Base-by-base conservation (phyloP, 2,329 filamentous ascomycete genomes). In the Nothophoma quercina region DNA sequence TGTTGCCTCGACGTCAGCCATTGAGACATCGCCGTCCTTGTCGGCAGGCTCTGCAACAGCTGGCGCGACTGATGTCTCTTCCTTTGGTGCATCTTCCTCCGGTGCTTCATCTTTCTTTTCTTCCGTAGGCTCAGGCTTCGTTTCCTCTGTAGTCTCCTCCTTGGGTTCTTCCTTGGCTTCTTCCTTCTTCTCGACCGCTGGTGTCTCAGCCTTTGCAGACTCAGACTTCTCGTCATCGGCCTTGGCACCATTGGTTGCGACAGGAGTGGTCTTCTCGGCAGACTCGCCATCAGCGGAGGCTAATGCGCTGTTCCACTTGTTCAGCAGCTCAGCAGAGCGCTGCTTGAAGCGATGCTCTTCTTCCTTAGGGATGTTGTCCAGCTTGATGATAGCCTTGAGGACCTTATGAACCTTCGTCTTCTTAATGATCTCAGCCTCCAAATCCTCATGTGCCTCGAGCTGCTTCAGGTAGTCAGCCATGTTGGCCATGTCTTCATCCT, bases 371-470 rank as follows among this genome's bases (percentile, higher is more conserved):
- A 99, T 96, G 3, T 83, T 83, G 34, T 88, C 84, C 7, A 99
- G 81, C 79, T 96, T 97, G 67, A 97, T 80, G 62, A 99, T 95
- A 4, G 89, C 92, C 79, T 96, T 96, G 51, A 99, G 83, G 9
- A 99, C 93, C 79, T 99, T 99, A 85, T 98, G 93, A 76, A 99
- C 97, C 83, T 98, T 99, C 57, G 95, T 99, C 12, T 80, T 81
- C 59, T 90, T 87, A 67, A 98, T 96, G 65, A 97, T 95, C 61
- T 87, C 86, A 23, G 90, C 91, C 72, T 98, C 93, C 4, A 98
- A 84, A 60, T 96, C 90, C 1, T 85, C 73, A 81, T 86, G 88
- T 7, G 81, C 84, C 77, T 99, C 95, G 5, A 99, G 84, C 74
- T 96, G 91, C 23, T 82, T 83, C 51, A 96, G 81, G 67, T 87